These are phyloP conservation scores for Chlorella sorokiniana DNA, from an alignment of 139 green algal genomes.

Conservation along the genomic window DNA sequence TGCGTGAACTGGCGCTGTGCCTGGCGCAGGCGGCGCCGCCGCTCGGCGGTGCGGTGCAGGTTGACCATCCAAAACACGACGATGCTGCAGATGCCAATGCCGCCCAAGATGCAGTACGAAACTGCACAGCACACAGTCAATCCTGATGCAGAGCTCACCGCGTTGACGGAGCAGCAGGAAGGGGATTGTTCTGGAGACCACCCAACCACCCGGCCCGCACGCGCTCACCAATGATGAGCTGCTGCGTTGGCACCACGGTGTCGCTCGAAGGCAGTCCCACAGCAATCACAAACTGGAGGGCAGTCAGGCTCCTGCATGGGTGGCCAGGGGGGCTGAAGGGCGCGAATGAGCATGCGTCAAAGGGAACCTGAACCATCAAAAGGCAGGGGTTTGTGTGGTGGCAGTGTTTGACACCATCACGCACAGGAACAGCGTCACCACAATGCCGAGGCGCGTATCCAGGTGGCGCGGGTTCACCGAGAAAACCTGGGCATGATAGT, in stretches of 20 bases:
- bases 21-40: not conserved
- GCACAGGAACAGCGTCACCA: conserved; percentile 46
- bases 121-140: not conserved
- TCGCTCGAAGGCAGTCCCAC: conserved; percentile 16
- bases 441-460: conserved; percentile 35
- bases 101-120: conserved; percentile 36
- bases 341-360: not conserved
- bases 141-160: not conserved
- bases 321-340: not conserved
- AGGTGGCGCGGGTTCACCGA: conserved; percentile 28
- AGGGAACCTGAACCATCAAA: not conserved
- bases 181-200: not conserved
- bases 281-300: conserved; percentile 25
- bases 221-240: conserved; percentile 23
- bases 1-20: conserved; percentile 7
- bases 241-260: conserved; percentile 42
- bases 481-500: conserved; percentile 4
- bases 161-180: not conserved
- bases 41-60: conserved; percentile 18
- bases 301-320: not conserved
- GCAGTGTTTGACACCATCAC: not conserved
- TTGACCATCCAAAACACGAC: conserved; percentile 21
- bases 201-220: not conserved
- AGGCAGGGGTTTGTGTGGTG: not conserved
- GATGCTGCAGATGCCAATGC: conserved; percentile 32